Base-by-base conservation (phyloP, 1,284 basidiomycete species). In the Apiotrichum mycotoxinovorans region DNA sequence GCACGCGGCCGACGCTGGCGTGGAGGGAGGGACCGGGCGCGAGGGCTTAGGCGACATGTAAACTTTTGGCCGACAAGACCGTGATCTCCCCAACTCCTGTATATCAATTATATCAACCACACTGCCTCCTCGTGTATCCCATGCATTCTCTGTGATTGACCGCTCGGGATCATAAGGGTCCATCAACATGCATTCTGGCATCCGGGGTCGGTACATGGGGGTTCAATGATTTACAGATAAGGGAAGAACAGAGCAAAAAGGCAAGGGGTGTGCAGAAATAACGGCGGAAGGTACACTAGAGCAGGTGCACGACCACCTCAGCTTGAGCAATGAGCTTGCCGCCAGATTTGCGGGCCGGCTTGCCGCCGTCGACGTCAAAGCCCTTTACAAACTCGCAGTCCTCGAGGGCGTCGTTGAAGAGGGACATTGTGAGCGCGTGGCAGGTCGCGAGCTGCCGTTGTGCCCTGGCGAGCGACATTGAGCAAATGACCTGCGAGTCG, bases 401-500 rank as follows among this genome's bases (percentile, higher is more conserved):
- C 17, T 22, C 22, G 23, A 49, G 20, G 4, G 14, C 1, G 23
- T 38, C 47, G 8, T 20, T n/a, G 23, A 49, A 49, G 22, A 74
- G 71, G 8, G 63, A 57, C 35, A 56, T 58, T 2, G 70, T 66
- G 12, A 77, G 61, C 20, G 58, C 52, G 58, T 77, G 67, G 8
- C 72, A 65, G 17, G 61, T 67, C 4, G 33, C 46, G 11, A 73
- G 54, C n/a, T 65, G 52, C 2, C 30, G 23, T 17, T 66, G 47
- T 0, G 67, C 67, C 2, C 51, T 44, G 0, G 66, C 43, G 11
- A 64, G 53, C 4, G 58, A 54, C 18, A 38, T 4, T 4, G 65
- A 55, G 14, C 30, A 17, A 22, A 65, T 42, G 26, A 74, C 57
- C 7, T 61, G 61, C 58, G 73, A 72, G 61, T 77, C 75, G 27